Evolutionary conservation across 129 eudicot genomes (phyloP).

Genomic region (Chrysanthemum makinoi): DNA sequence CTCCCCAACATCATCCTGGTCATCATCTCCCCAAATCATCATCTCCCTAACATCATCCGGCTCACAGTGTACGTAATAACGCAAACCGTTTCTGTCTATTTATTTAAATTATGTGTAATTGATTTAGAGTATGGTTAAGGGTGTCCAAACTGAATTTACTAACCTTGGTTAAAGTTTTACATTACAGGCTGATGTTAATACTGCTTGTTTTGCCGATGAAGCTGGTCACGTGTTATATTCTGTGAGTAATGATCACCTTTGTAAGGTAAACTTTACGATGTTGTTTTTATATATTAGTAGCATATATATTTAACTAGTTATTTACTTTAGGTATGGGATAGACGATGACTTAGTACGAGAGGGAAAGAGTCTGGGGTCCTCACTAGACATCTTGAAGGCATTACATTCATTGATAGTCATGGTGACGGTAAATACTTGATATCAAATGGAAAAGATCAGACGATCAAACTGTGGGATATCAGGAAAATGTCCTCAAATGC

Average conservation of each 20-base stretch:
- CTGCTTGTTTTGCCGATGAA: conserved; percentile 88
- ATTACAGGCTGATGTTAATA: conserved; percentile 83
- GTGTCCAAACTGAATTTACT: conserved; percentile 6
- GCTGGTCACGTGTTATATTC: conserved; percentile 79
- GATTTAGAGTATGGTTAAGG: not conserved
- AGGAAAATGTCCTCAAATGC: conserved; percentile 85
- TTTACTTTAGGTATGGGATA: conserved; percentile 83
- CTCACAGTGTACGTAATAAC: conserved; percentile 59
- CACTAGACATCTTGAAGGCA: conserved; percentile 87
- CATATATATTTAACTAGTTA: not conserved
- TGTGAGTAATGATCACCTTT: conserved; percentile 82
- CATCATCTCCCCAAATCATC: too few relatives aligned
- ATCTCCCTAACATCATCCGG: too few relatives aligned
- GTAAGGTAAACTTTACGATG: conserved; percentile 48
- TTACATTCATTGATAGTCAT: conserved; percentile 82
- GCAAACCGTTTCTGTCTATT: too few relatives aligned
- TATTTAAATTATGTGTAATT: not conserved
- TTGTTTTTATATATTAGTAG: not conserved
- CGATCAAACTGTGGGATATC: conserved; percentile 90
- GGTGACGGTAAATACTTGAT: conserved; percentile 94
- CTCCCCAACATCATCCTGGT: too few relatives aligned
- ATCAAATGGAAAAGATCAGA: conserved; percentile 94
- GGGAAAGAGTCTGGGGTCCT: conserved; percentile 74
- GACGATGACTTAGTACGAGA: conserved; percentile 67
- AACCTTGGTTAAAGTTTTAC: conserved; percentile 21